phyloP scores from a whole-genome alignment of 164 flowering plant species.

The Annona cherimola region DNA sequence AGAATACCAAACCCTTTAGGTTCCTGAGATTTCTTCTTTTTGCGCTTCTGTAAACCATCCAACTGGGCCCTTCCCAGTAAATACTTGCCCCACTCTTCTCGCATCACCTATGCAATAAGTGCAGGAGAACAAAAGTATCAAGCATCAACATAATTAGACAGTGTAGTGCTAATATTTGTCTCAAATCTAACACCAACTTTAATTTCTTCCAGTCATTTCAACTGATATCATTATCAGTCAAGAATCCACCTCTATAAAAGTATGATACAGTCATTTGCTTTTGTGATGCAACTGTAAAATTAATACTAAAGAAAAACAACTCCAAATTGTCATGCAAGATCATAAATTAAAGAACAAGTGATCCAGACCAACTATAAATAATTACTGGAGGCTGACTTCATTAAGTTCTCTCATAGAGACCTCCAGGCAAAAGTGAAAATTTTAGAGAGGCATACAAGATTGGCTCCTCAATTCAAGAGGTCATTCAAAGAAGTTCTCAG shows the following conservation, averaged over 20 bases:
- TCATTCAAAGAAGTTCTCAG: too few relatives aligned
- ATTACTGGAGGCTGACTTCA: too few relatives aligned
- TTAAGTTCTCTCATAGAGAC: not conserved
- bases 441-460: not conserved
- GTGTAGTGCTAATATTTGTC: not conserved
- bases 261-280: not conserved
- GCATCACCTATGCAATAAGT: conserved; percentile 60
- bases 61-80: conserved; percentile 72
- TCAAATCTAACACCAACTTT: not conserved
- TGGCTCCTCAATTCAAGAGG: too few relatives aligned
- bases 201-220: not conserved
- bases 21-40: conserved; percentile 56
- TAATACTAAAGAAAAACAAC: not conserved
- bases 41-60: conserved; percentile 46
- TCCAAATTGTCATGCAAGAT: too few relatives aligned
- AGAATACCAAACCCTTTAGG: conserved; percentile 91
- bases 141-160: too few relatives aligned
- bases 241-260: not conserved
- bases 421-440: not conserved
- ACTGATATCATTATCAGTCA: not conserved
- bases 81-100: conserved; percentile 87
- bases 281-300: not conserved
- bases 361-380: too few relatives aligned
- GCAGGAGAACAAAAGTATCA: not conserved
- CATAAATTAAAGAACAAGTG: too few relatives aligned